phyloP scores from a whole-genome alignment of 495 filamentous ascomycete genomes.

The Pseudotulostoma volvatum region DNA sequence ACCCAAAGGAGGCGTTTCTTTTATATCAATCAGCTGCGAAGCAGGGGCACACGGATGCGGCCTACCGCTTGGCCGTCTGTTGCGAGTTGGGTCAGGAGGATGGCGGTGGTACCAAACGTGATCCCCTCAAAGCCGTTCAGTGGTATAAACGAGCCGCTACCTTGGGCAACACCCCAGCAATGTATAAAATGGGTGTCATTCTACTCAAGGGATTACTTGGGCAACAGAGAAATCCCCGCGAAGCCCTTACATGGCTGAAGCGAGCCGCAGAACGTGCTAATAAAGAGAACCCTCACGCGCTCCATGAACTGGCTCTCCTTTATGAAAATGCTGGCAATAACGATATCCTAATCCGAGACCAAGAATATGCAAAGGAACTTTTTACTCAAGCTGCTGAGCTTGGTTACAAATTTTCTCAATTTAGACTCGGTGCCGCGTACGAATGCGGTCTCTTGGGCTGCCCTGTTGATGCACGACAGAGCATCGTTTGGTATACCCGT shows the following conservation, averaged over 20 bases:
- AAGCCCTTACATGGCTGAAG: conserved; percentile 82
- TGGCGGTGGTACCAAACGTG: conserved; percentile 77
- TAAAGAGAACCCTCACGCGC: conserved; percentile 79
- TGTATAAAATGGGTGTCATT: conserved; percentile 98
- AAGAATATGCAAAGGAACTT: conserved; percentile 56
- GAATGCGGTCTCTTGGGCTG: conserved; percentile 80
- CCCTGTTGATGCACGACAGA: conserved; percentile 62
- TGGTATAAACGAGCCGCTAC: conserved; percentile 93
- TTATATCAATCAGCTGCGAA: conserved; percentile 93
- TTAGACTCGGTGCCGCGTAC: conserved; percentile 68
- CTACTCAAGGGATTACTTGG: conserved; percentile 85
- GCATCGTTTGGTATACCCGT: conserved; percentile 83
- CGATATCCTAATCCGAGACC: conserved; percentile 62
- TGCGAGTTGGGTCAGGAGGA: conserved; percentile 93
- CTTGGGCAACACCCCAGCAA: conserved; percentile 77
- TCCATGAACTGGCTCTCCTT: conserved; percentile 80
- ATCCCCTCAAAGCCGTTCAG: conserved; percentile 84
- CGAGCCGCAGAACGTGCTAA: conserved; percentile 81
- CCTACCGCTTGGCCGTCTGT: conserved; percentile 91
- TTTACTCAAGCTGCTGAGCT: conserved; percentile 81
- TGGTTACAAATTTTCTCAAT: conserved; percentile 91
- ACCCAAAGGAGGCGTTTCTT: conserved; percentile 78
- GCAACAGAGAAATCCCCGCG: conserved; percentile 65
- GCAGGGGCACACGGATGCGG: conserved; percentile 63
- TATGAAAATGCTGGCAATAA: conserved; percentile 56